phyloP scores from a whole-genome alignment of 306 rosid species.

The Cicer judaicum region DNA sequence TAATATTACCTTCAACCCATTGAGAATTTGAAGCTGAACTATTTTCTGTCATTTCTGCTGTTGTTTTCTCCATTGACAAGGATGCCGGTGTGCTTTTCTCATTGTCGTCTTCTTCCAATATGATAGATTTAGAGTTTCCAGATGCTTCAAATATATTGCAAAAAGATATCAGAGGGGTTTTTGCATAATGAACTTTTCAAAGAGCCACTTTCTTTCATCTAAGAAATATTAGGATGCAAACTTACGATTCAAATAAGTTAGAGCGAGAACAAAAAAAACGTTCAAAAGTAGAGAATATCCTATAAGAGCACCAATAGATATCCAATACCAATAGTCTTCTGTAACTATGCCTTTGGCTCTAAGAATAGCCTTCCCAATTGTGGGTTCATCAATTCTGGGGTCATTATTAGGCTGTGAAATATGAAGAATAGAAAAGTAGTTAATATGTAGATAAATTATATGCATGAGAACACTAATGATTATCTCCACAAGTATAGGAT shows the following conservation, averaged over 20 bases:
- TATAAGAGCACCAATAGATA: conserved; percentile 64
- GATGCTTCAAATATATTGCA: conserved; percentile 54
- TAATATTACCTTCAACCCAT: conserved; percentile 47
- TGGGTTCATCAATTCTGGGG: conserved; percentile 48
- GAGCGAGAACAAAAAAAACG: conserved; percentile 55
- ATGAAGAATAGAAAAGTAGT: conserved; percentile 16
- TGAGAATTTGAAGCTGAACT: conserved; percentile 33
- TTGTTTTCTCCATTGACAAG: conserved; percentile 28
- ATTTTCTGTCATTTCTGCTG: neutral
- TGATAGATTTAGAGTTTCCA: conserved; percentile 53
- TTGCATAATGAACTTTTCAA: neutral
- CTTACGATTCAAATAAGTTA: conserved; percentile 72
- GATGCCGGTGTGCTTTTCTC: conserved; percentile 36
- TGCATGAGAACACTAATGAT: neutral
- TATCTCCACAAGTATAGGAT: neutral
- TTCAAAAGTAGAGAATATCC: conserved; percentile 69
- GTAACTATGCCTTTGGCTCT: conserved; percentile 61
- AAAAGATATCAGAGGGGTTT: conserved; percentile 14
- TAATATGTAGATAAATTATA: neutral
- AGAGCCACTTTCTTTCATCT: neutral
- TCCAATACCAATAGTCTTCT: conserved; percentile 72
- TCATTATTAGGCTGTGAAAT: conserved; percentile 50
- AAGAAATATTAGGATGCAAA: conserved; percentile 6
- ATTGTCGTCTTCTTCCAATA: conserved; percentile 50
- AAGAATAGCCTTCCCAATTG: conserved; percentile 73